Evolutionary conservation across 23 red algal genomes (phyloP).

Genomic region (Cyanidiococcus yangmingshanensis): DNA sequence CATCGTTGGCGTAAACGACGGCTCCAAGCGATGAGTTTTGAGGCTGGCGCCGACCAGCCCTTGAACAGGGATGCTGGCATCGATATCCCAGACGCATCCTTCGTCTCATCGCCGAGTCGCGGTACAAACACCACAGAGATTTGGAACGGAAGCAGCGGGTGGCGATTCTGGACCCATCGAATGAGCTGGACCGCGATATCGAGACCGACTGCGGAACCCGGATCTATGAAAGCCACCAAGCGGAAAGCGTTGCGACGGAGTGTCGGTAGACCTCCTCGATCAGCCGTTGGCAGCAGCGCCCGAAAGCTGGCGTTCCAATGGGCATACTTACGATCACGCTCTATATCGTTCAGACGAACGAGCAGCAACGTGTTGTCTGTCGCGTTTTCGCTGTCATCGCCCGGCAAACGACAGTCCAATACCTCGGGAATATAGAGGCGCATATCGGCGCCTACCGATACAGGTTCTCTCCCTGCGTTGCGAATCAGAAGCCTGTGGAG

Average conservation of each 20-base stretch:
- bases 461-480: background rate
- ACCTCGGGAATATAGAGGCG: background rate
- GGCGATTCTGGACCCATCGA: background rate
- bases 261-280: background rate
- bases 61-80: too few relatives aligned
- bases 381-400: background rate
- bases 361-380: background rate
- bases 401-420: background rate
- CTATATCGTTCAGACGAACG: conserved; percentile 2
- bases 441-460: background rate
- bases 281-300: background rate
- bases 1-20: background rate
- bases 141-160: background rate
- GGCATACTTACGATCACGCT: conserved; percentile 5
- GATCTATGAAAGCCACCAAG: background rate
- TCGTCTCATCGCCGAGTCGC: background rate
- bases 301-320: background rate
- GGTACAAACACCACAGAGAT: conserved; percentile 8
- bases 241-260: conserved; percentile 14
- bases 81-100: background rate
- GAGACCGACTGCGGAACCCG: background rate
- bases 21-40: background rate
- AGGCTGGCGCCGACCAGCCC: background rate
- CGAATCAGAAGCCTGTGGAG: background rate
- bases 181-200: background rate